Conservation (phyloP, 768 basidiomycete species). For the Boletus pseudopeckii region DNA sequence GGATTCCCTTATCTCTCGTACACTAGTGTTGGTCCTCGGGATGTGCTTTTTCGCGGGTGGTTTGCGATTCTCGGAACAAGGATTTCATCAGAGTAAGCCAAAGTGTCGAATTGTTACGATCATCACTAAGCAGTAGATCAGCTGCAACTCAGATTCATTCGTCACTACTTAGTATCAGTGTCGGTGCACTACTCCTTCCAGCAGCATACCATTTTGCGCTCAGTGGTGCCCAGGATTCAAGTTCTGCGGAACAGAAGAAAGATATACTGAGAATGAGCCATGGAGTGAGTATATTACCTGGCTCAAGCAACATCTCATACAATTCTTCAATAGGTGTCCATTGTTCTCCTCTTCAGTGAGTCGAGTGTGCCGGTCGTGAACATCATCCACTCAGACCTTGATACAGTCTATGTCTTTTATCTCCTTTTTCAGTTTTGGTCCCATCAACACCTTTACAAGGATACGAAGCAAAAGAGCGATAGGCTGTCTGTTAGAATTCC, state of each 20-base stretch:
- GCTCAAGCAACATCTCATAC: background rate
- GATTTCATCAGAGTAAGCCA: conserved; percentile 65
- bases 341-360: conserved; percentile 53
- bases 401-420: conserved; percentile 47
- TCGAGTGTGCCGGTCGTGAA: background rate
- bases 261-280: conserved; percentile 50
- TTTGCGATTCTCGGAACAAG: conserved; percentile 73
- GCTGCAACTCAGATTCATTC: conserved; percentile 69
- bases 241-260: conserved; percentile 32
- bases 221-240: conserved; percentile 18
- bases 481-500: conserved; percentile 35
- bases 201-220: conserved; percentile 73
- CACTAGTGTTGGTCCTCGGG: conserved; percentile 70
- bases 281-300: conserved; percentile 37
- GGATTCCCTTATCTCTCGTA: conserved; percentile 5
- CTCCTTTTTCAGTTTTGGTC: conserved; percentile 58
- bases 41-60: conserved; percentile 93
- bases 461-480: conserved; percentile 43
- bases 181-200: conserved; percentile 74
- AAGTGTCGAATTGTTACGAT: background rate
- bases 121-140: conserved; percentile 17
- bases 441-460: conserved; percentile 50
- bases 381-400: background rate
- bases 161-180: conserved; percentile 73
- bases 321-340: conserved; percentile 37